These are phyloP conservation scores for Leccinum obscurum DNA, from an alignment of 768 basidiomycete genomes.

Conservation along the genomic window DNA sequence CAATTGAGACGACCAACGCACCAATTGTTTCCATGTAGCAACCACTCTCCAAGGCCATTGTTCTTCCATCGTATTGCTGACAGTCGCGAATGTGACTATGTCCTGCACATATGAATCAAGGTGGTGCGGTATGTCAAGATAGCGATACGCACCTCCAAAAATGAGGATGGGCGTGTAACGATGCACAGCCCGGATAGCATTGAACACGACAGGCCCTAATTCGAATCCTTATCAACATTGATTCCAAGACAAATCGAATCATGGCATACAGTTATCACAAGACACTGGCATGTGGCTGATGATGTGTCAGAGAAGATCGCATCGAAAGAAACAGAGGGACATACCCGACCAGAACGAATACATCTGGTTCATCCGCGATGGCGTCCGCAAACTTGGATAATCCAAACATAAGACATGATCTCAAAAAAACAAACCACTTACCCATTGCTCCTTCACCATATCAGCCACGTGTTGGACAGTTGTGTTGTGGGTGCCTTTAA, in stretches of 20 bases:
- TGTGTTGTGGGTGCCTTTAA: conserved; percentile 64
- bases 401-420: neutral
- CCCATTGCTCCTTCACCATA: conserved; percentile 83
- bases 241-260: neutral
- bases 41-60: conserved; percentile 67
- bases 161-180: conserved; percentile 74
- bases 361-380: conserved; percentile 77
- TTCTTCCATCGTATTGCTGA: conserved; percentile 25
- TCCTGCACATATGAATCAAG: conserved; percentile 34
- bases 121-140: neutral
- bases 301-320: neutral
- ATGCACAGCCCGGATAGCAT: conserved; percentile 73
- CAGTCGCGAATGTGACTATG: conserved; percentile 44
- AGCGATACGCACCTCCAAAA: conserved; percentile 57
- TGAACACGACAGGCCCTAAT: conserved; percentile 69
- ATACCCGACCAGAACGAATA: conserved; percentile 73
- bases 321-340: conserved; percentile 16
- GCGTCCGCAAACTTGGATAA: conserved; percentile 65
- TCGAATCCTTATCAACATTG: neutral
- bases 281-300: conserved; percentile 83
- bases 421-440: conserved; percentile 24
- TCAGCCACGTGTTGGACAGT: conserved; percentile 70
- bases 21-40: conserved; percentile 94
- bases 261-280: conserved; percentile 58
- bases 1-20: conserved; percentile 27